These are phyloP conservation scores for Saitozyma sp. DNA, from an alignment of 768 basidiomycete species.

Conservation along the genomic window DNA sequence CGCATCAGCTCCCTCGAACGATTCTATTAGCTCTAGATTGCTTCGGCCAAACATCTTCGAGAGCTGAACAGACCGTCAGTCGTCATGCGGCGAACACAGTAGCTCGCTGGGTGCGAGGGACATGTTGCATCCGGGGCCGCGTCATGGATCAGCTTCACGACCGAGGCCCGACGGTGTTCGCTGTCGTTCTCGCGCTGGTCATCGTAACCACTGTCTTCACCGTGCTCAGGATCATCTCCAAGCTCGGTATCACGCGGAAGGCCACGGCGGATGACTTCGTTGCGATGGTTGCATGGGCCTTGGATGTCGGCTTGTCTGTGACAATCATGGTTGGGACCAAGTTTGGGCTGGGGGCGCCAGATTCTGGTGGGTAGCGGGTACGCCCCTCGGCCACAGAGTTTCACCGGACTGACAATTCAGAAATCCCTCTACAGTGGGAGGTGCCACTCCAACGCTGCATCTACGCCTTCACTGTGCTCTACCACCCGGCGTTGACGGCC, in stretches of 20 bases:
- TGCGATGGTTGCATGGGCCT: constrained; percentile 46
- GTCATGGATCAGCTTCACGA: constrained; percentile 6
- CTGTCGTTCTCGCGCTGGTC: constrained; percentile 36
- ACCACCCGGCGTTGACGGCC: constrained; percentile 48
- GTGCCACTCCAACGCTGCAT: constrained; percentile 13
- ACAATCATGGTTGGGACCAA: constrained; percentile 30
- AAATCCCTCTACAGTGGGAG: constrained; percentile 8
- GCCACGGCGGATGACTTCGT: constrained; percentile 38
- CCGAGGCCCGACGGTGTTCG: constrained; percentile 36
- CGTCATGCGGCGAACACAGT: no score
- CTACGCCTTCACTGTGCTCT: constrained; percentile 47
- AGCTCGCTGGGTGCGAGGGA: no score
- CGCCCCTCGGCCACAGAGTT: not conserved
- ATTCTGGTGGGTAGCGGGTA: constrained; percentile 24
- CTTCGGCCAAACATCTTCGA: no score
- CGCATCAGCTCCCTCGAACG: no score
- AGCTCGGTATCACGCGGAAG: constrained; percentile 31
- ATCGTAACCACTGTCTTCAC: constrained; percentile 41
- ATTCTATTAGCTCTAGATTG: no score
- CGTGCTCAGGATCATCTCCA: constrained; percentile 35
- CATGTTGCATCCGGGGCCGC: no score
- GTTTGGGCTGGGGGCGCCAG: constrained; percentile 35
- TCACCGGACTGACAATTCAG: not conserved
- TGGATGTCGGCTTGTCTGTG: constrained; percentile 26
- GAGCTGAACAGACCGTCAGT: no score